These are phyloP conservation scores for Botrytis paeoniae DNA, from an alignment of 2,329 filamentous ascomycete genomes.

Conservation along the genomic window DNA sequence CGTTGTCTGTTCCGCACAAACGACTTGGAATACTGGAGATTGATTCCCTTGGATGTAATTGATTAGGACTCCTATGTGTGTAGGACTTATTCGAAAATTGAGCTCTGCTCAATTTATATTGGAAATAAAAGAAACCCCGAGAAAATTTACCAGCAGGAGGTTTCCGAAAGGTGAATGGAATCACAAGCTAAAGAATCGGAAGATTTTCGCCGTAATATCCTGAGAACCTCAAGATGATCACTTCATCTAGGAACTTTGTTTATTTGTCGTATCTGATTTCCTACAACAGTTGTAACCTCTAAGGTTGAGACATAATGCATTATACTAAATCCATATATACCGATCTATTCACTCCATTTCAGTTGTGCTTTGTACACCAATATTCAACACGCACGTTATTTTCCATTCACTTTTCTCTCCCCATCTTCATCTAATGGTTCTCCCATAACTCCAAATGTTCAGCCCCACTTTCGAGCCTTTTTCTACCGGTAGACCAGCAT, in stretches of 20 bases:
- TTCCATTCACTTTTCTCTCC: background rate
- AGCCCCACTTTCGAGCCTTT: conserved; percentile 57
- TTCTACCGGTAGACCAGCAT: conserved; percentile 57
- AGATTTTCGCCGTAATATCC: background rate
- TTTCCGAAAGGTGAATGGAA: background rate
- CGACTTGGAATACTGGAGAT: background rate
- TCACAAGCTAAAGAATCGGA: background rate
- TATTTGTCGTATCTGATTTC: background rate
- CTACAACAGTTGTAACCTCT: background rate
- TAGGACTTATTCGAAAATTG: background rate
- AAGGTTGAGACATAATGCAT: background rate
- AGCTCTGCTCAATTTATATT: background rate
- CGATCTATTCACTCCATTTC: background rate
- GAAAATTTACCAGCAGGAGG: background rate
- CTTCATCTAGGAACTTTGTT: background rate
- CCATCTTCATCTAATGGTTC: background rate
- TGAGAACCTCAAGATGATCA: background rate
- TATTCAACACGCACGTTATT: too few relatives aligned
- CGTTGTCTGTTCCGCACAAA: background rate
- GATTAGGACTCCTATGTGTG: background rate
- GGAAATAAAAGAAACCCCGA: background rate
- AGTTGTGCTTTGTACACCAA: background rate
- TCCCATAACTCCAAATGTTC: conserved; percentile 62
- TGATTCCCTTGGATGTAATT: background rate
- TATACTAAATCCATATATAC: background rate